These are phyloP conservation scores for Penicilliopsis zonata DNA, from an alignment of 495 filamentous ascomycete genomes.

Conservation along the genomic window DNA sequence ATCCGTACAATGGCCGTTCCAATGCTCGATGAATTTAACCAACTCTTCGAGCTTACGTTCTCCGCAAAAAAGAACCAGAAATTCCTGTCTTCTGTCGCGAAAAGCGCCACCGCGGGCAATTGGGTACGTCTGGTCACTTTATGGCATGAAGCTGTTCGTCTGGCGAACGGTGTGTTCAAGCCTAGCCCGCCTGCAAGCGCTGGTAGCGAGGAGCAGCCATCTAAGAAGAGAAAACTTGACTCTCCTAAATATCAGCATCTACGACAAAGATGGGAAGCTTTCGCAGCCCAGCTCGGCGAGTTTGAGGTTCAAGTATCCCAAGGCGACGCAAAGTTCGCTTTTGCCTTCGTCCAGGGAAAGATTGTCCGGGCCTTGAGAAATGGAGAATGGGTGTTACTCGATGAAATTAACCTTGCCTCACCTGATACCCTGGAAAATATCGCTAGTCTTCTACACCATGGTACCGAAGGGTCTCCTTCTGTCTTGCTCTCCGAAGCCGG, in stretches of 20 bases:
- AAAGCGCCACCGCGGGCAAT: conserved; percentile 66
- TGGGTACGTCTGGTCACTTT: conserved; percentile 74
- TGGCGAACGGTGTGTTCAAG: conserved; percentile 62
- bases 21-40: conserved; percentile 85
- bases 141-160: conserved; percentile 79
- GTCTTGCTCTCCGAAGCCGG: conserved; percentile 87
- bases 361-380: conserved; percentile 86
- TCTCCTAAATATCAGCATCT: conserved; percentile 52
- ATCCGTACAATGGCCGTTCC: conserved; percentile 78
- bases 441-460: conserved; percentile 66
- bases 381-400: conserved; percentile 95
- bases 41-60: conserved; percentile 76
- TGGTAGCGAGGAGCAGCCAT: conserved; percentile 46
- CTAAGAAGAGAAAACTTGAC: conserved; percentile 75
- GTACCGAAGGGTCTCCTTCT: conserved; percentile 54
- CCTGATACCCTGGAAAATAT: conserved; percentile 92
- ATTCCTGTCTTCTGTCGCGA: conserved; percentile 67
- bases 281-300: conserved; percentile 60
- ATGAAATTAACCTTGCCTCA: conserved; percentile 94
- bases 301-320: conserved; percentile 73
- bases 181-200: conserved; percentile 16
- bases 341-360: conserved; percentile 90
- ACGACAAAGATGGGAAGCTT: conserved; percentile 67
- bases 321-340: conserved; percentile 74
- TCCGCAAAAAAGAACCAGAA: conserved; percentile 75